phyloP scores from a whole-genome alignment of 192 early-diverging fungal genomes.

The Radiomyces spectabilis region DNA sequence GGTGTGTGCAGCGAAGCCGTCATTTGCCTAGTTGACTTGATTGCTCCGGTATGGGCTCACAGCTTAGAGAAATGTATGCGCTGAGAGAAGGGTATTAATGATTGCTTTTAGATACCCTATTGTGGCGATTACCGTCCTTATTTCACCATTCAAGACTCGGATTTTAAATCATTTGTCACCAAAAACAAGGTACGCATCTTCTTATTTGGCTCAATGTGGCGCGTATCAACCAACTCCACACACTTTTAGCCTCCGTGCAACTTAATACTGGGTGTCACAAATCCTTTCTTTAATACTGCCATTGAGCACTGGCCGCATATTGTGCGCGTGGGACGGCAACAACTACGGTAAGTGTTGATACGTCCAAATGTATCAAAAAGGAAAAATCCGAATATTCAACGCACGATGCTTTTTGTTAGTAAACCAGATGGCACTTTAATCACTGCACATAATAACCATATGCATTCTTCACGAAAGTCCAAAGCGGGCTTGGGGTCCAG shows the following conservation, averaged over 20 bases:
- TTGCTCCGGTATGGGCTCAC: slow-evolving; percentile 93
- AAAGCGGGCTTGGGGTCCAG: slow-evolving; percentile 29
- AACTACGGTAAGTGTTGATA: slow-evolving; percentile 24
- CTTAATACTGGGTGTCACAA: slow-evolving; percentile 90
- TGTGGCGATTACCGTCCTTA: slow-evolving; percentile 96
- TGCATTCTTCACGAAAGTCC: not conserved
- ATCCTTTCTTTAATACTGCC: slow-evolving; percentile 87
- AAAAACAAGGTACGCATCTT: slow-evolving; percentile 42
- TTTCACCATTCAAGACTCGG: slow-evolving; percentile 94
- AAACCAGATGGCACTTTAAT: slow-evolving; percentile 30
- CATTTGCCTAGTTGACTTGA: slow-evolving; percentile 76
- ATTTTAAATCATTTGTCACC: slow-evolving; percentile 69
- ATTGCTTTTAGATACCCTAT: slow-evolving; percentile 64
- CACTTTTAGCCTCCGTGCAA: slow-evolving; percentile 59
- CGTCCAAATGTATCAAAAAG: slow-evolving; percentile 12
- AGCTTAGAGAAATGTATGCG: slow-evolving; percentile 13
- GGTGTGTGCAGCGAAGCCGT: slow-evolving; percentile 81
- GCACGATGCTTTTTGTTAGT: slow-evolving; percentile 2
- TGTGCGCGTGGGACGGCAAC: slow-evolving; percentile 49
- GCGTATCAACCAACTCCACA: not conserved
- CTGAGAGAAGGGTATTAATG: not conserved
- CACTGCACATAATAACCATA: not conserved
- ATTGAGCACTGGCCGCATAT: slow-evolving; percentile 91
- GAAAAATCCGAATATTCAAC: slow-evolving; percentile 21
- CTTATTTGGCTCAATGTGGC: too few species aligned